Base-by-base conservation (phyloP, 2,329 filamentous ascomycete species). In the Dendryphion nanum region DNA sequence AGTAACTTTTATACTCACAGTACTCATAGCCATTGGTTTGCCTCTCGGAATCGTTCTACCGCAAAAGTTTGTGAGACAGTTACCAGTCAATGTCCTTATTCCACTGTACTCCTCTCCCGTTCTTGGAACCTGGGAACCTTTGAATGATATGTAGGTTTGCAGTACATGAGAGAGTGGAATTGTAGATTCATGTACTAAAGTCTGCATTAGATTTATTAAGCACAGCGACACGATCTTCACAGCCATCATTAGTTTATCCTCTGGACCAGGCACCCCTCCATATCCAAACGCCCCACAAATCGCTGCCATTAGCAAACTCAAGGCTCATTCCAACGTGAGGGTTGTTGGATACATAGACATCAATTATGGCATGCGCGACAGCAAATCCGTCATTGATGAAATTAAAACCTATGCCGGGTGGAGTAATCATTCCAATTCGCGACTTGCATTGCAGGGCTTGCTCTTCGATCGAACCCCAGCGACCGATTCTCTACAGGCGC, bases 391-490 rank as follows among this genome's bases (percentile, higher is more conserved):
- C 2, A 45, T 45, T 13, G 33, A 51, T 23, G 74, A 78, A 36
- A 68, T 78, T 29, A 62, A 62, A 23, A 65, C 55, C 3, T 78
- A 77, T 40, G 67, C 67, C 4, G 64, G 59, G 4, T 78, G 74
- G 74, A 52, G 55, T 4, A 59, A 61, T 12, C 55, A 74, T 19
- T 56, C 61, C 15, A 36, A 38, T 6, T n/a, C n/a, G n/a, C n/a
- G n/a, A n/a, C 33, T 59, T 5, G 40, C 33, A 1, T 54, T 76
- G 38, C 59, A 66, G 28, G 74, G 74, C 37, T 72, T 77, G 40
- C 76, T 73, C 53, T 72, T 77, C 39, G 73, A 76, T 45, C 71
- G 73, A 47, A 69, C 70, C 20, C 73, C 73, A n/a, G 23, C n/a
- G n/a, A n/a, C n/a, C n/a, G n/a, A n/a, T n/a, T n/a, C n/a, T n/a